Evolutionary conservation across 805 yeast species (phyloP).

Genomic region (Candida tibetensis): DNA sequence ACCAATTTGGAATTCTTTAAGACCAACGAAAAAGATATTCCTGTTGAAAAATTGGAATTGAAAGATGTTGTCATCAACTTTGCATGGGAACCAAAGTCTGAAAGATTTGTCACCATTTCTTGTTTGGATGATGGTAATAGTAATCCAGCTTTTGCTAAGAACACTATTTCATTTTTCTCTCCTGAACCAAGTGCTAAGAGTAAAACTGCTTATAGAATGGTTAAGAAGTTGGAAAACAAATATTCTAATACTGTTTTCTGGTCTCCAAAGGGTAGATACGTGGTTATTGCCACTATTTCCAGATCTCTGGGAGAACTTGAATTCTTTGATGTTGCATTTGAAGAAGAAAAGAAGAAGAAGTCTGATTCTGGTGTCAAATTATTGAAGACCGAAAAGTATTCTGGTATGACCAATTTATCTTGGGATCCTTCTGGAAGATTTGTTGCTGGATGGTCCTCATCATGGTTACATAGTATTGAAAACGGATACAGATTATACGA

Average conservation of each 20-base stretch:
- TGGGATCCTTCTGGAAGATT: conserved; percentile 98
- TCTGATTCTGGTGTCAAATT: conserved; percentile 58
- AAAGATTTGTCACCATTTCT: conserved; percentile 79
- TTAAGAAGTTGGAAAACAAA: conserved; percentile 58
- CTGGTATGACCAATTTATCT: conserved; percentile 75
- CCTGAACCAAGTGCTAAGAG: conserved; percentile 62
- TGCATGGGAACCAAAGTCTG: conserved; percentile 95
- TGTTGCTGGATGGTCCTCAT: conserved; percentile 82
- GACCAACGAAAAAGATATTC: conserved; percentile 81
- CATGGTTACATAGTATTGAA: conserved; percentile 79
- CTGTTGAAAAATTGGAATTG: conserved; percentile 91
- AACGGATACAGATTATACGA: conserved; percentile 90
- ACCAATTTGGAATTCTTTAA: conserved; percentile 91
- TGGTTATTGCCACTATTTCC: conserved; percentile 48
- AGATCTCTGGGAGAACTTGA: conserved; percentile 64
- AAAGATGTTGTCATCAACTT: conserved; percentile 84
- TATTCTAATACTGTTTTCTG: conserved; percentile 72
- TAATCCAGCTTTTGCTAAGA: conserved; percentile 64
- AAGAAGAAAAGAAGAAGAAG: conserved; percentile 60
- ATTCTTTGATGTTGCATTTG: conserved; percentile 82
- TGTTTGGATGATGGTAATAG: conserved; percentile 53
- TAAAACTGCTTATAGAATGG: conserved; percentile 53
- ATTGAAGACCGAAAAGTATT: conserved; percentile 60
- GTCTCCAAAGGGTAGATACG: conserved; percentile 93
- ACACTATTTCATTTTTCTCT: conserved; percentile 75